A percentile compares a stretch with the other conserved stretches of the same genome.
phyloP scores from a whole-genome alignment of 2,329 filamentous ascomycete species.

The Aureobasidium sp. region DNA sequence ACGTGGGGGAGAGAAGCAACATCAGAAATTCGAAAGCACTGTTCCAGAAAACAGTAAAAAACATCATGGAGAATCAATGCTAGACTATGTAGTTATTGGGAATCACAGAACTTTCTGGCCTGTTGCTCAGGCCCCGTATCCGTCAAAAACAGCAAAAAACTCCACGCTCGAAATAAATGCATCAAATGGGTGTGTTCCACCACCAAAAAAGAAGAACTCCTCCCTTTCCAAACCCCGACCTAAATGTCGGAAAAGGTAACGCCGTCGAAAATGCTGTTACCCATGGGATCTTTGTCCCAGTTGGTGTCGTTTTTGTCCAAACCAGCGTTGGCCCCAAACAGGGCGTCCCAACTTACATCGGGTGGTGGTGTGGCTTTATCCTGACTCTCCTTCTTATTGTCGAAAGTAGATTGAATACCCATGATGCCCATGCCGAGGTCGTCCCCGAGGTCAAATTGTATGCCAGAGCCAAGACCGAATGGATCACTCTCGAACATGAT shows the following conservation, averaged over 20 bases:
- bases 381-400: slow-evolving; percentile 9
- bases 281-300: slow-evolving; percentile 12
- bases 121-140: not conserved
- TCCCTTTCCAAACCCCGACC: not conserved
- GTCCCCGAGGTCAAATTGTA: slow-evolving; percentile 2
- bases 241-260: slow-evolving; percentile 10
- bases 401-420: slow-evolving; percentile 1
- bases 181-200: not conserved
- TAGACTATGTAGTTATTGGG: not conserved
- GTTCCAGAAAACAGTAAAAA: not conserved
- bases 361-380: not conserved
- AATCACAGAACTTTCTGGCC: not conserved
- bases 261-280: slow-evolving; percentile 13
- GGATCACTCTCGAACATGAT: slow-evolving; percentile 32
- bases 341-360: not conserved
- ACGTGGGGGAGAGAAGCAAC: not conserved
- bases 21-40: not conserved
- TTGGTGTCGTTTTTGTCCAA: slow-evolving; percentile 12
- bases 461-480: slow-evolving; percentile 19
- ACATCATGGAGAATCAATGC: not conserved
- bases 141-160: not conserved
- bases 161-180: not conserved
- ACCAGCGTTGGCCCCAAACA: slow-evolving; percentile 6
- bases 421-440: slow-evolving; percentile 10
- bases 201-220: not conserved